phyloP scores from a whole-genome alignment of 768 basidiomycete genomes.

The Hydnum rufescens region DNA sequence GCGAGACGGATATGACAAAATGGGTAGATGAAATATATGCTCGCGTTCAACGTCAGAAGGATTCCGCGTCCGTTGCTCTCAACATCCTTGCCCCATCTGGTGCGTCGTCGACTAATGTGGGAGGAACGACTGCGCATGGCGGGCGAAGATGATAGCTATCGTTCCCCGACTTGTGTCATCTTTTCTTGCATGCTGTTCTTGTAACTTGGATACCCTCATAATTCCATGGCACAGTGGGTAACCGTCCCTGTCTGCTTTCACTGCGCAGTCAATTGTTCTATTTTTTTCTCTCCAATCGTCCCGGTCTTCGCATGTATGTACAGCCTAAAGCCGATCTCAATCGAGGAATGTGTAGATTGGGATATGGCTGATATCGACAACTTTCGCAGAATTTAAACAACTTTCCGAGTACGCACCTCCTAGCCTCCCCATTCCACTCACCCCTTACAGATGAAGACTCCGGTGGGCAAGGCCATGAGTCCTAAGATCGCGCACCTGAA shows the following conservation, averaged over 20 bases:
- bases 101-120: background rate
- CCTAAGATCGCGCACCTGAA: too few species aligned
- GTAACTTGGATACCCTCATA: background rate
- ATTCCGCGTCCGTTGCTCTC: background rate
- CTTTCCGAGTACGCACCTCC: too few species aligned
- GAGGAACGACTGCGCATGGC: background rate
- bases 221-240: background rate
- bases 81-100: background rate
- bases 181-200: background rate
- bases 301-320: too few species aligned
- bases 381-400: too few species aligned
- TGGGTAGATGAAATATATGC: background rate
- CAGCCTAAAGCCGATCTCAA: too few species aligned
- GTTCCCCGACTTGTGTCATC: background rate
- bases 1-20: background rate
- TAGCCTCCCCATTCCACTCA: too few species aligned
- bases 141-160: background rate
- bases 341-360: too few species aligned
- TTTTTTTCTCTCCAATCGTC: too few species aligned
- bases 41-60: background rate
- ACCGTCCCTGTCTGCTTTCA: background rate
- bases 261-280: background rate
- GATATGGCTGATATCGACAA: too few species aligned
- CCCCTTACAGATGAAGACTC: too few species aligned
- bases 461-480: too few species aligned